Evolutionary conservation across 164 flowering plant genomes (phyloP), one percentile per base, ranked within the genome.

Genomic region (Piper longum): DNA sequence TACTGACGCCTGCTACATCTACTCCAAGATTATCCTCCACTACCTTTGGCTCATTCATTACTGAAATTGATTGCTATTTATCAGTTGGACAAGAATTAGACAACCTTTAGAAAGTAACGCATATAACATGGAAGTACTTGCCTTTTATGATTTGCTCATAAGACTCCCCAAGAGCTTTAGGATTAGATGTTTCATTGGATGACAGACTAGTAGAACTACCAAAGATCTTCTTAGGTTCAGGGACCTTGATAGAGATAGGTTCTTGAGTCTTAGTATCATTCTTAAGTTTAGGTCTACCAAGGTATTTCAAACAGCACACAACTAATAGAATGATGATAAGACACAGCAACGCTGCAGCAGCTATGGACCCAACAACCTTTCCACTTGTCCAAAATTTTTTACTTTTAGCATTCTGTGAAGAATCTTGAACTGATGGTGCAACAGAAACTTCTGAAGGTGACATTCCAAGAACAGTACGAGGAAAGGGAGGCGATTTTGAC

Each of bases 401-500:
- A 12, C 57, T 57, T 41, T 55, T 66, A 17, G 60, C 51, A 67
- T 76, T 43, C 55, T 43, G 70, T 52, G 72, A 51, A 62, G 58
- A 62, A 61, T 68, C 70, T 36, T 70, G 52, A 41, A 51, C 43
- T 44, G 81, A 70, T 45, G 87, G 80, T 55, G 74, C 80, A 16
- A 78, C 80, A 51, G 77, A 51, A 64, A 11, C 64, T 14, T 54
- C 75, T 43, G 86, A 62, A 57, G 76, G 52, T 62, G 87, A 48
- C 52, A 48, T 14, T 3, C 11, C 85, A 41, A 79, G 54, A 48
- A 39, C 64, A 52, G 71, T 66, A 64, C 58, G 43, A 6, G 85
- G 85, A 0, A 82, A 73, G 5, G 81, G 76, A 4, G 84, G 72
- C 6, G 84, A 75, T 6, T 71, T 65, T 14, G 76, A 42, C 42